A percentile compares a stretch with the other conserved stretches of the same genome.
Evolutionary conservation across 495 filamentous ascomycete genomes (phyloP).

Genomic region (Aspergillus biplanus): DNA sequence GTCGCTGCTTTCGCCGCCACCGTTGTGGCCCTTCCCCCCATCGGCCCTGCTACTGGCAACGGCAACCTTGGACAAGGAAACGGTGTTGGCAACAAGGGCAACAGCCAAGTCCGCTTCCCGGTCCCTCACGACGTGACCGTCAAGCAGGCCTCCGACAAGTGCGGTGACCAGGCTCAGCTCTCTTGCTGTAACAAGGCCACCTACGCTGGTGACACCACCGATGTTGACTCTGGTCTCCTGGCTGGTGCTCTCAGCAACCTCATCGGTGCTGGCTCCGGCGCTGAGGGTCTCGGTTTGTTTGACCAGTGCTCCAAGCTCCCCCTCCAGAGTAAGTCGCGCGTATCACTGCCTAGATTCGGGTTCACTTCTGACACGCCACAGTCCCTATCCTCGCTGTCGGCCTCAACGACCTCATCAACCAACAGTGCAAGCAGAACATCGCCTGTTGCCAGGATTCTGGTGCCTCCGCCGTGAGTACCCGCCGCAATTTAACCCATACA

Average conservation of each 20-base stretch:
- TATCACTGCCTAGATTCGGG: background rate
- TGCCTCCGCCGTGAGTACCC: conserved; percentile 37
- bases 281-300: conserved; percentile 41
- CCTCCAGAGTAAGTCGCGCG: conserved; percentile 24
- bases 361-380: background rate
- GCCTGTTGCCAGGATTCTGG: conserved; percentile 55
- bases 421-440: conserved; percentile 55
- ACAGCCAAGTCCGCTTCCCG: conserved; percentile 37
- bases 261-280: conserved; percentile 35
- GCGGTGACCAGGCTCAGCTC: conserved; percentile 50
- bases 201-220: conserved; percentile 47
- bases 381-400: conserved; percentile 31
- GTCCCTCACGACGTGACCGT: conserved; percentile 47
- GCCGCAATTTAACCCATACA: background rate
- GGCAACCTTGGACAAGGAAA: conserved; percentile 21
- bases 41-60: conserved; percentile 13
- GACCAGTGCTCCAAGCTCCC: conserved; percentile 43
- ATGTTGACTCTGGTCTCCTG: conserved; percentile 33
- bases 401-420: conserved; percentile 45
- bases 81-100: conserved; percentile 34
- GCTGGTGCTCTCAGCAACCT: conserved; percentile 36
- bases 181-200: conserved; percentile 53
- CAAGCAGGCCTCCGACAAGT: conserved; percentile 53
- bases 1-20: conserved; percentile 37
- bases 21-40: conserved; percentile 31